These are phyloP conservation scores for Saksenaea oblongispora DNA, from an alignment of 371 early-diverging fungal genomes.

Conservation along the genomic window DNA sequence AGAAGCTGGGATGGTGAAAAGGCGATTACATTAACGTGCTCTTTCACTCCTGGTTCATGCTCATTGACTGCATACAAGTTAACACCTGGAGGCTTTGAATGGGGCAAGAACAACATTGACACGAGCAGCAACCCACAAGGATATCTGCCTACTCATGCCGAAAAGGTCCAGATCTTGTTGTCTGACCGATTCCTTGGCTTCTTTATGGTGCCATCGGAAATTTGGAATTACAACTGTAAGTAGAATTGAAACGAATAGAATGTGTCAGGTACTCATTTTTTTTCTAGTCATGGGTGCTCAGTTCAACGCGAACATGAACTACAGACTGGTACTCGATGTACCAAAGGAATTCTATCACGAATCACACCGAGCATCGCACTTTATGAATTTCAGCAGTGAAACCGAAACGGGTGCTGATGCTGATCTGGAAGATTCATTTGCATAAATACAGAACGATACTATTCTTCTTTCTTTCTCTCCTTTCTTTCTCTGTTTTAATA, in stretches of 20 bases:
- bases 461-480: too few species aligned
- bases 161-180: constrained; percentile 94
- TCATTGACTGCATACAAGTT: constrained; percentile 94
- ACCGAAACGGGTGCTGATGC: constrained; percentile 70
- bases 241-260: neutral
- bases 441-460: constrained; percentile 47
- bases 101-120: constrained; percentile 88
- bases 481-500: too few species aligned
- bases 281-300: constrained; percentile 80
- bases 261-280: neutral
- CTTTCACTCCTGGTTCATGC: constrained; percentile 97
- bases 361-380: constrained; percentile 93
- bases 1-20: constrained; percentile 96
- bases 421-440: constrained; percentile 74
- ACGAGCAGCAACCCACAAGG: constrained; percentile 82
- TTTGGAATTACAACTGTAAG: constrained; percentile 91
- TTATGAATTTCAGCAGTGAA: constrained; percentile 90
- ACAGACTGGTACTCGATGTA: constrained; percentile 83
- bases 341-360: constrained; percentile 98
- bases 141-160: constrained; percentile 86
- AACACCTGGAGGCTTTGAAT: constrained; percentile 94
- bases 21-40: constrained; percentile 87
- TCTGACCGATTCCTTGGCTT: constrained; percentile 95
- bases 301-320: constrained; percentile 90
- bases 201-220: constrained; percentile 96